phyloP scores from a whole-genome alignment of 306 rosid genomes.

The Cotoneaster glaucophyllus region DNA sequence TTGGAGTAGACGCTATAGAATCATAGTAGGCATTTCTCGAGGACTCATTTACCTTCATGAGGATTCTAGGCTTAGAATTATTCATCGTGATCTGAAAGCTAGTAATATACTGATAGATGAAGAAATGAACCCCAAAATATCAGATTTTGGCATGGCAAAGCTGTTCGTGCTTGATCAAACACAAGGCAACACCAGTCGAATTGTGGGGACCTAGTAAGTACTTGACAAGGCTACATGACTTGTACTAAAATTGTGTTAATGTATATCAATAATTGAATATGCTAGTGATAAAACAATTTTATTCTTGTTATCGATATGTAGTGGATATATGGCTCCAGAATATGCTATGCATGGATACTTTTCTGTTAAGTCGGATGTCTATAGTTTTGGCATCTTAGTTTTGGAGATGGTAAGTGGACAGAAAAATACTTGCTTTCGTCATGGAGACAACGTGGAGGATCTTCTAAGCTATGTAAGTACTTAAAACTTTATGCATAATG shows the following conservation, averaged over 20 bases:
- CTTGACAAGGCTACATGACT: not conserved
- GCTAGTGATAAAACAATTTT: not conserved
- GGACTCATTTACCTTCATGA: conserved; percentile 23
- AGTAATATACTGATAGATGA: conserved; percentile 16
- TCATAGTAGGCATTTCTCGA: conserved; percentile 10
- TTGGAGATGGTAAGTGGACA: not conserved
- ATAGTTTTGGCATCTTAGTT: not conserved
- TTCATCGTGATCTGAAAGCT: conserved; percentile 3
- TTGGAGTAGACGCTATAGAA: conserved; percentile 8
- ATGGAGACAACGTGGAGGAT: not conserved
- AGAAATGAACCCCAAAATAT: conserved; percentile 19
- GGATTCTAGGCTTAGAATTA: conserved; percentile 9
- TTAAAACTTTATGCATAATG: not conserved
- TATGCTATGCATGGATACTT: not conserved
- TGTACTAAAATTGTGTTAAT: not conserved
- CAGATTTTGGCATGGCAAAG: conserved; percentile 22
- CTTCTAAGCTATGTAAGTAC: not conserved
- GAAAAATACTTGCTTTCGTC: not conserved
- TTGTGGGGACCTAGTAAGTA: conserved; percentile 23
- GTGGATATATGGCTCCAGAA: not conserved
- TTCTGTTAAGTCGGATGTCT: not conserved
- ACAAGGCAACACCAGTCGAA: not conserved
- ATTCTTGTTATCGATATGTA: not conserved
- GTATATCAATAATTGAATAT: not conserved
- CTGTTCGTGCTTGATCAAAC: conserved; percentile 4